Evolutionary conservation across 1,139 yeast genomes (phyloP).

Genomic region (Hemisphaericaspora lyxosophila): DNA sequence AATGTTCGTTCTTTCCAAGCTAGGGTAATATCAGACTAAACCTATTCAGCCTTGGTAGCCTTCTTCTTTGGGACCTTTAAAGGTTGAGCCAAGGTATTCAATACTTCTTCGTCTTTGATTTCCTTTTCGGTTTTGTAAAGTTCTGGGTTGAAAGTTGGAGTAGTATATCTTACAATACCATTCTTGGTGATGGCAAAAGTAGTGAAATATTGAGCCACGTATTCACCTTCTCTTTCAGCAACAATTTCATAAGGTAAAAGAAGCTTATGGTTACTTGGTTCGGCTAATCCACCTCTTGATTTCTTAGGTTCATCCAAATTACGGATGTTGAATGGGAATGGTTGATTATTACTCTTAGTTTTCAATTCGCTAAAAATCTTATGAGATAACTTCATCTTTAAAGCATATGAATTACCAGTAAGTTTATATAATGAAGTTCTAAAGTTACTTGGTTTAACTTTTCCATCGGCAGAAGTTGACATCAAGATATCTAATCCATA

Average conservation of each 20-base stretch:
- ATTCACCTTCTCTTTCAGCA: constrained; percentile 68
- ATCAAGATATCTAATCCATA: constrained; percentile 74
- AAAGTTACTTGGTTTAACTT: constrained; percentile 59
- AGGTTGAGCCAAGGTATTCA: constrained; percentile 54
- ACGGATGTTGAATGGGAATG: constrained; percentile 70
- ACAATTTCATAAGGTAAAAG: constrained; percentile 69
- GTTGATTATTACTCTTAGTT: constrained; percentile 59
- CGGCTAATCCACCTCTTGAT: constrained; percentile 75
- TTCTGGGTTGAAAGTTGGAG: constrained; percentile 52
- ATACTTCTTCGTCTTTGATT: constrained; percentile 53
- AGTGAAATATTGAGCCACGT: constrained; percentile 71
- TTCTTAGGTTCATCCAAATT: constrained; percentile 68
- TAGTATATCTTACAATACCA: constrained; percentile 68
- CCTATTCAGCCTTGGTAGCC: constrained; percentile 1
- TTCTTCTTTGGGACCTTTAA: constrained; percentile 54
- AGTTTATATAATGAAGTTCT: constrained; percentile 74
- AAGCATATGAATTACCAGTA: constrained; percentile 66
- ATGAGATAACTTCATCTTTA: constrained; percentile 74
- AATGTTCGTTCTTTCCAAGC: too few species aligned
- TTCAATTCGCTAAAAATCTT: constrained; percentile 63
- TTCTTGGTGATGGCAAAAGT: constrained; percentile 75
- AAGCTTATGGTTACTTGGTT: constrained; percentile 69
- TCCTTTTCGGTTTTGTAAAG: constrained; percentile 59
- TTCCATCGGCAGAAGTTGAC: constrained; percentile 67
- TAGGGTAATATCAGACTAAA: too few species aligned